Base-by-base conservation (phyloP, 2,329 filamentous ascomycete genomes). In the Pseudogymnoascus sp. region DNA sequence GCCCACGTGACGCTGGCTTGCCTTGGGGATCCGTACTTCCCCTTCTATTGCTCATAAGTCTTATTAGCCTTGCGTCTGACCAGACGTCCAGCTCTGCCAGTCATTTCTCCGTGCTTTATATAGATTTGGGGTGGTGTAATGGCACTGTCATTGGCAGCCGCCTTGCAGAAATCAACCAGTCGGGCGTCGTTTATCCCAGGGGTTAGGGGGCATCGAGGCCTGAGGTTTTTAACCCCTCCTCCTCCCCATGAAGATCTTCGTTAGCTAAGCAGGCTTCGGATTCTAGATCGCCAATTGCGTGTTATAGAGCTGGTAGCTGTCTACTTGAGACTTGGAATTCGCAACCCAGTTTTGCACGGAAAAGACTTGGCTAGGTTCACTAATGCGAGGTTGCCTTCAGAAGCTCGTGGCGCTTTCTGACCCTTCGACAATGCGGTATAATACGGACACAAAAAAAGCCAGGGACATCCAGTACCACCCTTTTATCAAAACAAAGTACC, bases 71-170 rank as follows among this genome's bases (percentile, higher is more conserved):
- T 55, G 48, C 48, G 10, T 55, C 27, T 33, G 29, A 33, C 29
- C 27, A 55, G 48, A 33, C 48, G 48, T 55, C 48, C 48, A 55
- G 48, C 48, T 55, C 48, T 55, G n/a, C 48, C 48, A 55, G 9
- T 55, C 48, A 55, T 13, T 21, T 55, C 15, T 33, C 29, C 10
- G 15, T 33, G 48, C 10, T 55, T 21, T 55, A 33, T 55, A 31
- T 55, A 12, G 45, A 29, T 52, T 10, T 52, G n/a, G 27, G 45
- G 45, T 4, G 25, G 25, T 48, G 42, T 13, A 29, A 48, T 48
- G 13, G 15, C 29, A 18, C n/a, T n/a, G 10, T 21, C 48, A 55
- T 55, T 33, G 48, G n/a, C 8, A 27, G 48, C 48, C 29, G 48
- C 29, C 48, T 7, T 55, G 9, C n/a, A 12, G 15, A 15, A 6